Evolutionary conservation across 2,329 filamentous ascomycete genomes (phyloP).

Genomic region (Exophiala lecanii-corni): DNA sequence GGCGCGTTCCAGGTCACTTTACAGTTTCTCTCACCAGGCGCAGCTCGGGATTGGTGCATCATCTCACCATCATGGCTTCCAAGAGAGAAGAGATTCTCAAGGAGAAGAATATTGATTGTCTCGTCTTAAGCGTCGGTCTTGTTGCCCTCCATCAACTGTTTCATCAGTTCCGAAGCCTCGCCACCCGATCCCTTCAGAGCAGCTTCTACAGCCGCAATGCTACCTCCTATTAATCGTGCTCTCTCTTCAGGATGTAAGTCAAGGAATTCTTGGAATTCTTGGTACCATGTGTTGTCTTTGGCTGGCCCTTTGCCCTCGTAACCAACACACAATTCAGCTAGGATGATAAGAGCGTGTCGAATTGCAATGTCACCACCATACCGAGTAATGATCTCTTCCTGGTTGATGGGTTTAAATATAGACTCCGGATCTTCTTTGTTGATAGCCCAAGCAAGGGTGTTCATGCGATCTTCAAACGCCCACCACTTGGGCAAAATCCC

Average conservation of each 20-base stretch:
- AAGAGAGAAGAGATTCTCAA: too few relatives aligned
- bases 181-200: constrained; percentile 16
- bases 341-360: constrained; percentile 20
- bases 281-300: constrained; percentile 32
- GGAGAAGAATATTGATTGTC: too few relatives aligned
- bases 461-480: constrained; percentile 25
- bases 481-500: constrained; percentile 37
- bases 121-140: not conserved
- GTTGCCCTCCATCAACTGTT: constrained; percentile 1
- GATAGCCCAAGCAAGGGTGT: constrained; percentile 21
- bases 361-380: constrained; percentile 25
- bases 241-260: constrained; percentile 31
- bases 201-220: constrained; percentile 22
- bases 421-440: constrained; percentile 21
- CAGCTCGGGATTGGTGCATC: too few relatives aligned
- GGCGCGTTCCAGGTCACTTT: too few relatives aligned
- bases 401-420: constrained; percentile 23
- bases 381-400: constrained; percentile 21
- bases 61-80: too few relatives aligned
- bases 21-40: too few relatives aligned
- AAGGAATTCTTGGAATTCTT: constrained; percentile 34
- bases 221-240: constrained; percentile 23
- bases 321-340: constrained; percentile 26
- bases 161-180: constrained; percentile 1
- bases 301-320: constrained; percentile 26